phyloP scores from a whole-genome alignment of 495 filamentous ascomycete genomes.

The Entonaema liquescens region DNA sequence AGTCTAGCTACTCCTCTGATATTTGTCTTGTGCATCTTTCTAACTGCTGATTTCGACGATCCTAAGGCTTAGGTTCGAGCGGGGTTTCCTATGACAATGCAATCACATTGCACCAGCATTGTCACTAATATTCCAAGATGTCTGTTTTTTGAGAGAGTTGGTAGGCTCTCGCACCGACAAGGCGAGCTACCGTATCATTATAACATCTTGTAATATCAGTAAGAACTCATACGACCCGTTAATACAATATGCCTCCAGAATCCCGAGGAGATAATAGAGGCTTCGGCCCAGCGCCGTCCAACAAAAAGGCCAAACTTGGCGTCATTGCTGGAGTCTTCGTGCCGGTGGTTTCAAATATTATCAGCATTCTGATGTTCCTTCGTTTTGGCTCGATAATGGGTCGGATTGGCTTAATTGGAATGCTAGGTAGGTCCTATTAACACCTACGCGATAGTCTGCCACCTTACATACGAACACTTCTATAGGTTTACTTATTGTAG shows the following conservation, averaged over 20 bases:
- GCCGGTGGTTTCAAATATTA: constrained; percentile 85
- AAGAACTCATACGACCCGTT: not conserved
- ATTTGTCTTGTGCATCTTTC: constrained; percentile 8
- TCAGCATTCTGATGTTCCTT: constrained; percentile 93
- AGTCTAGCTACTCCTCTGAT: constrained; percentile 26
- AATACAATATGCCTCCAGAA: constrained; percentile 38
- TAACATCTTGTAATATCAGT: not conserved
- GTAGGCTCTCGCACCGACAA: not conserved
- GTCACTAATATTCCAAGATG: not conserved
- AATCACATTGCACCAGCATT: not conserved
- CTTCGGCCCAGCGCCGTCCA: constrained; percentile 16
- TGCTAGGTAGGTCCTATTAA: constrained; percentile 66
- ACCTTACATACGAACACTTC: constrained; percentile 24
- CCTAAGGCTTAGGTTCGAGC: constrained; percentile 13
- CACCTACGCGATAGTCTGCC: constrained; percentile 4
- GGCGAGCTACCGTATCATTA: not conserved
- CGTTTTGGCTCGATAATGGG: constrained; percentile 83
- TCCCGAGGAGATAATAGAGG: constrained; percentile 30
- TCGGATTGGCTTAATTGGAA: constrained; percentile 80
- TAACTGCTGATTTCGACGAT: constrained; percentile 16
- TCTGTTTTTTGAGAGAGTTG: not conserved
- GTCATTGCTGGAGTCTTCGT: constrained; percentile 85
- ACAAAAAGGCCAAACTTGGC: constrained; percentile 68
- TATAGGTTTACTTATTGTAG: constrained; percentile 72
- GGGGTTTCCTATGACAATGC: constrained; percentile 24